Conservation (phyloP, 2,329 filamentous ascomycete genomes). For the Fusarium musae region DNA sequence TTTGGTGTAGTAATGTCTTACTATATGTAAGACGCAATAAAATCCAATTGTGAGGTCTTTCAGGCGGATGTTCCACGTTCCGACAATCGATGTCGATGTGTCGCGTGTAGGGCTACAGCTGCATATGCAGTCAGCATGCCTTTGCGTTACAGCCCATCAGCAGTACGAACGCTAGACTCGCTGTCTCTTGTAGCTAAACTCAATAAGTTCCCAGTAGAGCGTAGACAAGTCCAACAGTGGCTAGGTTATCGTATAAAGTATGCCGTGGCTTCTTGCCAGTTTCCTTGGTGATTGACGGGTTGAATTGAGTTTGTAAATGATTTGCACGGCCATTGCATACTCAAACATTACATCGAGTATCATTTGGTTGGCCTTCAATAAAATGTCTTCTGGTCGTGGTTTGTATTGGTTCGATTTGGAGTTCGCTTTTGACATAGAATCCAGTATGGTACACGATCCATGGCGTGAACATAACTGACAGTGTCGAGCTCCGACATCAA, state of each 20-base stretch:
- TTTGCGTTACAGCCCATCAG: neutral
- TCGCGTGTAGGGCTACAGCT: neutral
- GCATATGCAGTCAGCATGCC: conserved; percentile 14
- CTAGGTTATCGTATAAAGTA: neutral
- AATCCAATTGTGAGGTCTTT: conserved; percentile 1
- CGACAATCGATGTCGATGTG: neutral
- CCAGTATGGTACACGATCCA: accelerated
- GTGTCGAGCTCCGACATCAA: neutral
- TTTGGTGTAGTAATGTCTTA: neutral
- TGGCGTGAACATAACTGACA: neutral
- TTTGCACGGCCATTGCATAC: neutral
- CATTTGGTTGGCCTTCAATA: no score
- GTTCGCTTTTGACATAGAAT: no score
- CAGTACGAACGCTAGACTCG: neutral
- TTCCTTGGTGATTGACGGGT: neutral
- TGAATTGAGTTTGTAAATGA: no score
- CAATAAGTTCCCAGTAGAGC: neutral
- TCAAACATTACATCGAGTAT: no score
- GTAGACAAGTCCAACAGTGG: neutral
- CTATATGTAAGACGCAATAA: conserved; percentile 15
- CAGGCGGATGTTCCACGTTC: conserved; percentile 17
- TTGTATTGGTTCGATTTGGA: no score
- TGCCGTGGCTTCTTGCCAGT: neutral
- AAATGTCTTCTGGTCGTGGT: neutral
- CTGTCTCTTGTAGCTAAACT: neutral